Base-by-base conservation (phyloP, 2,329 filamentous ascomycete genomes). In the Aspergillus brasiliensis region DNA sequence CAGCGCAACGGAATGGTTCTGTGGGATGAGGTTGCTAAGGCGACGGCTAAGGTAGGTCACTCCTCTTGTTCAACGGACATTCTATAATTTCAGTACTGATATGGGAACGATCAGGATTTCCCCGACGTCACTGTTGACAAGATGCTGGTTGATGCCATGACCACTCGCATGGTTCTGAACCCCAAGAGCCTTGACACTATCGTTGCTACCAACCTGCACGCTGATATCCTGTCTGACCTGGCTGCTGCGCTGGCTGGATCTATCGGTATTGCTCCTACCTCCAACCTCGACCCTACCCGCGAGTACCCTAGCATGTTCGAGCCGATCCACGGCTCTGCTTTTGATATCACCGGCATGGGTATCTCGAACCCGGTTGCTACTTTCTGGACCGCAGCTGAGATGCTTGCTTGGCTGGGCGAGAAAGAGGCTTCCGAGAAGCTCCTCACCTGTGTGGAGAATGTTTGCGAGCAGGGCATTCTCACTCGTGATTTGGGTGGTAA, bases 201-300 rank as follows among this genome's bases (percentile, higher is more conserved):
- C 61, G 86, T 88, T 21, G 86, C 85, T 1, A 86, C 84, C 3
- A 88, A 88, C 64, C 68, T 88, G 65, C 71, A 83, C 73, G 87
- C 86, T 5, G 88, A 90, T 62, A 89, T 90, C 52, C 81, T 91
- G 4, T 89, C 87, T 0, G 88, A 91, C 67, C 78, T 91, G 19
- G 89, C 88, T 5, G 88, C 89, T 13, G 87, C 88, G 0, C 77
- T 91, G 6, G 88, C 88, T 2, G 88, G 88, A 0, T 88, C 84
- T 2, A 91, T 91, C 61, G 88, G 89, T 8, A 90, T 91, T 59
- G 88, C 88, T 3, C 88, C 88, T 3, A 90, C 88, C 0, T 85
- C 82, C 51, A 90, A 90, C 65, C 78, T 91, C 1, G 88, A 91
- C 64, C 88, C 88, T 1, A 86, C 83, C 2, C 77, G 84, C 15